phyloP scores from a whole-genome alignment of 257 asterid species.

The Marsdenia floribunda region DNA sequence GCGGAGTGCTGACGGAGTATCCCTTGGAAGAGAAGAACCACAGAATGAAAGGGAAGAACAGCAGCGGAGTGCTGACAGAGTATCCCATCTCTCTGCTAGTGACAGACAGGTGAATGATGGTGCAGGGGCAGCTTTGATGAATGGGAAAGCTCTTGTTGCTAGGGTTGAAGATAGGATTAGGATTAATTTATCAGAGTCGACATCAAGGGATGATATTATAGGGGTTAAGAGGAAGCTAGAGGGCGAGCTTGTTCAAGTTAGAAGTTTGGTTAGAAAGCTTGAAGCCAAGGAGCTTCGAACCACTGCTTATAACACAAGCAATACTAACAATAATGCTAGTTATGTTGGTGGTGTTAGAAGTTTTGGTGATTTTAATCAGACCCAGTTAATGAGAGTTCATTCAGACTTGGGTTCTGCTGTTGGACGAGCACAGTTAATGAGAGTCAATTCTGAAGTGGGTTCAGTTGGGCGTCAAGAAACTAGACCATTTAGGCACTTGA shows the following conservation, averaged over 20 bases:
- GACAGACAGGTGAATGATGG: conserved; percentile 11
- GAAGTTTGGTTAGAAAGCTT: conserved; percentile 39
- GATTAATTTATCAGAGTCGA: conserved; percentile 43
- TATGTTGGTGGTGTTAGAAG: conserved; percentile 32
- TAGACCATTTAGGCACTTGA: conserved; percentile 64
- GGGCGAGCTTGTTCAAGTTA: conserved; percentile 56
- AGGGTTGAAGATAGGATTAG: conserved; percentile 56
- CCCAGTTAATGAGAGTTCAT: conserved; percentile 12
- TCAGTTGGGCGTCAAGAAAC: conserved; percentile 40
- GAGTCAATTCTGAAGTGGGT: conserved; percentile 53
- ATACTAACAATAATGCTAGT: conserved; percentile 29
- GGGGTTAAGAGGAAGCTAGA: conserved; percentile 51
- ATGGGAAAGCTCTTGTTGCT: conserved; percentile 37
- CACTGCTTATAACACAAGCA: conserved; percentile 32
- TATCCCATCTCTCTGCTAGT: background rate
- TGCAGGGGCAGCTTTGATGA: conserved; percentile 11
- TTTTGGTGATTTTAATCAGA: conserved; percentile 19
- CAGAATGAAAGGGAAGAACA: background rate
- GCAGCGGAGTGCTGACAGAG: background rate
- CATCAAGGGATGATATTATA: conserved; percentile 44
- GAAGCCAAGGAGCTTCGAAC: conserved; percentile 59
- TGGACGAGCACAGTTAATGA: conserved; percentile 37
- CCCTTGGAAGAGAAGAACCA: background rate
- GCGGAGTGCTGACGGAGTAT: background rate
- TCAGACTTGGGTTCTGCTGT: conserved; percentile 19